These are phyloP conservation scores for Debaryomycetaceae sp. DNA, from an alignment of 1,139 yeast genomes.

Conservation along the genomic window DNA sequence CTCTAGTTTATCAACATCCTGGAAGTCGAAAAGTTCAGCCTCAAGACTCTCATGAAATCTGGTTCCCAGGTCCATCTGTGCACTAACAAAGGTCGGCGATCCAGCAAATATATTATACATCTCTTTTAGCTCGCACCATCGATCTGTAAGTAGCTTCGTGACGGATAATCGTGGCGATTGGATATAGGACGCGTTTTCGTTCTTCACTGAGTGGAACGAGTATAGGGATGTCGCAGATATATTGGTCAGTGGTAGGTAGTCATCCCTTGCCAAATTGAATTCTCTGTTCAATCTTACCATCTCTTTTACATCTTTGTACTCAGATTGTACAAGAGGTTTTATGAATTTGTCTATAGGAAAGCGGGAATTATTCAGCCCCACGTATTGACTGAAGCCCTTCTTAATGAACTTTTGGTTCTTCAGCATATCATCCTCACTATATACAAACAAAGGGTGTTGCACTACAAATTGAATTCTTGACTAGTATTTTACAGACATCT, in stretches of 20 bases:
- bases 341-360: not conserved
- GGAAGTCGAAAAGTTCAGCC: conserved; percentile 30
- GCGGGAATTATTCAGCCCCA: not conserved
- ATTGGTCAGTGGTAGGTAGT: conserved; percentile 12
- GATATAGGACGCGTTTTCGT: conserved; percentile 23
- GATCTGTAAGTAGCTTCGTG: conserved; percentile 41
- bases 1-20: conserved; percentile 17
- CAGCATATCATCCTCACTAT: not conserved
- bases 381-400: not conserved
- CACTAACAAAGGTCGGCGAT: conserved; percentile 22
- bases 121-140: conserved; percentile 53
- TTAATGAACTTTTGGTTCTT: not conserved
- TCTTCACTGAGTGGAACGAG: conserved; percentile 20
- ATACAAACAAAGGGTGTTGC: not conserved
- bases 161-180: conserved; percentile 39
- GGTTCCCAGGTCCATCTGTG: conserved; percentile 37
- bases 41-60: conserved; percentile 43
- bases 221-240: conserved; percentile 21
- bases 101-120: conserved; percentile 43
- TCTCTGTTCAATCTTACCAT: not conserved
- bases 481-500: too few relatives aligned
- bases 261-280: not conserved
- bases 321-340: not conserved
- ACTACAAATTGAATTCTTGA: too few relatives aligned
- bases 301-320: not conserved